Conservation (phyloP, 495 filamentous ascomycete genomes). For the Xylaria bambusicola region DNA sequence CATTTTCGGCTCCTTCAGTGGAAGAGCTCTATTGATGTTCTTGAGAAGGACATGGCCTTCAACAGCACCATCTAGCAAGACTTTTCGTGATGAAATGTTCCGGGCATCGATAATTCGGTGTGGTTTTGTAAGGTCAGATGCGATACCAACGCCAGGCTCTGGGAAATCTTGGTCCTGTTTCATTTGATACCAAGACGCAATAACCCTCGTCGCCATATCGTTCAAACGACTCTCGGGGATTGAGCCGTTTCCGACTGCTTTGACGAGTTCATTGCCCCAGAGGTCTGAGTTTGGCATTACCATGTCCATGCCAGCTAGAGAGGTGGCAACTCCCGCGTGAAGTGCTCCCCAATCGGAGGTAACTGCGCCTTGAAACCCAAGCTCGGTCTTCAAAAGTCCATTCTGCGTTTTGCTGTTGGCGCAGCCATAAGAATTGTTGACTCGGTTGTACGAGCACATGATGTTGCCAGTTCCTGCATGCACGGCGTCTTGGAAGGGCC, state of each 20-base stretch:
- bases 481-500: conserved; percentile 60
- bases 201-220: conserved; percentile 45
- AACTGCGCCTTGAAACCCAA: conserved; percentile 58
- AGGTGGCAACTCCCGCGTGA: conserved; percentile 44
- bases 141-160: conserved; percentile 29
- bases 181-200: conserved; percentile 48
- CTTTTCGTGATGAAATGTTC: conserved; percentile 28
- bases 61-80: conserved; percentile 30
- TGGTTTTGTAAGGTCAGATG: conserved; percentile 50
- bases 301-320: conserved; percentile 54
- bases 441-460: conserved; percentile 61
- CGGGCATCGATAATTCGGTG: conserved; percentile 42
- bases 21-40: conserved; percentile 48
- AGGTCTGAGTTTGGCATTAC: conserved; percentile 49
- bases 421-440: conserved; percentile 58
- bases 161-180: conserved; percentile 44
- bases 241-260: conserved; percentile 37
- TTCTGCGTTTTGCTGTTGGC: conserved; percentile 54
- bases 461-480: conserved; percentile 51
- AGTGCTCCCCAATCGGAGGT: conserved; percentile 56
- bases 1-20: conserved; percentile 39
- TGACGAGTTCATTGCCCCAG: conserved; percentile 28
- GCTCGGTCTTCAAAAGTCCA: conserved; percentile 53
- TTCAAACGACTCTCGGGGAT: conserved; percentile 41
- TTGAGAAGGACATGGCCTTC: conserved; percentile 54